These are phyloP conservation scores for Colletotrichum musicola DNA, from an alignment of 2,329 filamentous ascomycete genomes.

Conservation along the genomic window DNA sequence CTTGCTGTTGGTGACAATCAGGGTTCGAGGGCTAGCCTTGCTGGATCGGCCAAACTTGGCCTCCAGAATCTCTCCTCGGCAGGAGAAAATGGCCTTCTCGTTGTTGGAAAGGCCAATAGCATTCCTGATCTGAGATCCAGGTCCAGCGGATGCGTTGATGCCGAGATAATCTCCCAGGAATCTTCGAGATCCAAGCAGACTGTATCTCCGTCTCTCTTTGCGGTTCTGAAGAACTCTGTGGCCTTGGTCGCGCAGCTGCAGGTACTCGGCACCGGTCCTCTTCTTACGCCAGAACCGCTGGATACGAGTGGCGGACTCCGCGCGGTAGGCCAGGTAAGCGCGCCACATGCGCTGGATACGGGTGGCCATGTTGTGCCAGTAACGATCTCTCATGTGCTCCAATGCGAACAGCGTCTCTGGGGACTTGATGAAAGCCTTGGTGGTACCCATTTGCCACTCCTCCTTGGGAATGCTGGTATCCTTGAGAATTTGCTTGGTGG, in stretches of 20 bases:
- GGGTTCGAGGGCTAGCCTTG: slow-evolving; percentile 87
- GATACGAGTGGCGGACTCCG: slow-evolving; percentile 92
- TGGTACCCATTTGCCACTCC: slow-evolving; percentile 97
- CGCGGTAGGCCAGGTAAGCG: slow-evolving; percentile 92
- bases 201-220: slow-evolving; percentile 93
- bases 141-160: slow-evolving; percentile 82
- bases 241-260: slow-evolving; percentile 89
- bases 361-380: slow-evolving; percentile 99
- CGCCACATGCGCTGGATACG: slow-evolving; percentile 98
- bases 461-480: slow-evolving; percentile 96
- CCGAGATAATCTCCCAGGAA: slow-evolving; percentile 97
- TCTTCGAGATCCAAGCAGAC: slow-evolving; percentile 88
- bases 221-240: slow-evolving; percentile 84
- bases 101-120: slow-evolving; percentile 77
- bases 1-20: slow-evolving; percentile 87
- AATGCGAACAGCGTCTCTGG: slow-evolving; percentile 96
- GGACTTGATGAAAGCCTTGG: slow-evolving; percentile 98
- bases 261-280: slow-evolving; percentile 88
- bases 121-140: slow-evolving; percentile 83
- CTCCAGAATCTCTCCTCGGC: slow-evolving; percentile 88
- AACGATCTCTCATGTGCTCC: slow-evolving; percentile 96
- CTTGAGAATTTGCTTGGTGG: slow-evolving; percentile 92
- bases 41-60: slow-evolving; percentile 97
- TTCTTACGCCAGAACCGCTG: slow-evolving; percentile 97
- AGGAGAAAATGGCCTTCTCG: slow-evolving; percentile 89